Evolutionary conservation across 2,329 filamentous ascomycete genomes (phyloP).

Genomic region (Trichoderma harzianum): DNA sequence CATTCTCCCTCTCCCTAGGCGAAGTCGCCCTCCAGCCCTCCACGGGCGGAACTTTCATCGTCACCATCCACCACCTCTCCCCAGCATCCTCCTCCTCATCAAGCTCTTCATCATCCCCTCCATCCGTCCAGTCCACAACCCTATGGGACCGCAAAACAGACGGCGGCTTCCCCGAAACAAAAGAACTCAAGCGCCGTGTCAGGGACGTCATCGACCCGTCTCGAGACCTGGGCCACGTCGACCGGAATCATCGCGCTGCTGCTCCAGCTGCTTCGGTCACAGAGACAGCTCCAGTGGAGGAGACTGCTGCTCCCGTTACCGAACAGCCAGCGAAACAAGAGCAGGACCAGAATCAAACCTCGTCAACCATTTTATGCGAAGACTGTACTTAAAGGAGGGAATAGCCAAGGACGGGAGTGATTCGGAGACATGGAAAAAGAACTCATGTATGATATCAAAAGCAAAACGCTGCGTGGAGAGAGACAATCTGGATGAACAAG

Average conservation of each 20-base stretch:
- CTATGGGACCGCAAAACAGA: constrained; percentile 88
- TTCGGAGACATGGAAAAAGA: background rate
- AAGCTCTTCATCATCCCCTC: constrained; percentile 13
- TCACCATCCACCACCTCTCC: constrained; percentile 53
- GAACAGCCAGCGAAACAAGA: background rate
- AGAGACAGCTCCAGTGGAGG: background rate
- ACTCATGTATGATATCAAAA: background rate
- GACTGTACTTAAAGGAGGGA: constrained; percentile 25
- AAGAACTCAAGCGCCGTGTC: constrained; percentile 81
- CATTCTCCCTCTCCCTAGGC: constrained; percentile 77
- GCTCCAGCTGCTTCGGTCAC: background rate
- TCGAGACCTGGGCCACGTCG: constrained; percentile 78
- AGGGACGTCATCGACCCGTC: constrained; percentile 78
- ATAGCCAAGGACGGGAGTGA: background rate
- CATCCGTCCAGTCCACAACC: constrained; percentile 38
- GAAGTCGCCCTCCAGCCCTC: constrained; percentile 84
- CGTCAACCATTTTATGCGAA: constrained; percentile 22
- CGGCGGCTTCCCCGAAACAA: constrained; percentile 90
- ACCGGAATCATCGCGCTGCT: constrained; percentile 45
- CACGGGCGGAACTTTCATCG: constrained; percentile 79
- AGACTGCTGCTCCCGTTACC: background rate
- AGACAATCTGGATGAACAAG: background rate
- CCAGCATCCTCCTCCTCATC: constrained; percentile 26
- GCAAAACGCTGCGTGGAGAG: background rate
- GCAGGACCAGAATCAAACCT: background rate